Base-by-base conservation (phyloP, 495 filamentous ascomycete species). In the Podospora didyma region DNA sequence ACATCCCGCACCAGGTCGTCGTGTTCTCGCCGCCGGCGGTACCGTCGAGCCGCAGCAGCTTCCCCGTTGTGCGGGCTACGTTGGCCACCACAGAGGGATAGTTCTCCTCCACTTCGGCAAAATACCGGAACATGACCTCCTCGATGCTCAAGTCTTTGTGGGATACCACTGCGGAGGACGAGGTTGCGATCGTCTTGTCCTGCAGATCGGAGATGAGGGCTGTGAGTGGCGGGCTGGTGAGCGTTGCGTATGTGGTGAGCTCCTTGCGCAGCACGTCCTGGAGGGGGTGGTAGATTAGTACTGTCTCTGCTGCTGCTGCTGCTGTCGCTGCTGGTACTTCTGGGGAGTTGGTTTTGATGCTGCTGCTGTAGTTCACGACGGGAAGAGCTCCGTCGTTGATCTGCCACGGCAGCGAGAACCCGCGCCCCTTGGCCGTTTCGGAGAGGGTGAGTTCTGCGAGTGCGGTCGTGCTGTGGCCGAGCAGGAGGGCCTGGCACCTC, bases 61-160 rank as follows among this genome's bases (percentile, higher is more conserved):
- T 95, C 55, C 86, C 85, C 10, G 86, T 86, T 26, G 92, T 98
- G 56, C 89, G 81, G 4, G 96, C 90, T 10, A 97, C 94, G 65
- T 98, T 98, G 16, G 90, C 85, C 59, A 98, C 94, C 23, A 97
- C 89, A 53, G 86, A 89, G 10, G 92, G 92, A 68, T 93, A 97
- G 48, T 87, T 89, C 54, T 82, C 80, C 67, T 97, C 95, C 22
- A 96, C 91, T 6, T 86, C 89, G 49, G 82, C 79, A 63, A 98
- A 94, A 65, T 96, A 98, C 44, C 92, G 85, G 46, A 76, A 72
- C 86, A 98, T 91, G 46, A 98, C 81, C 57, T 89, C 86, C 62
- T 97, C 93, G 60, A 98, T 96, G 12, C 89, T 95, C 19, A 88
- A 79, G 59, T 89, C 85, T 65, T 86, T 93, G 61, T 81, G 85